Conservation (phyloP, 2,329 filamentous ascomycete species). For the Berkeleyomyces basicola region DNA sequence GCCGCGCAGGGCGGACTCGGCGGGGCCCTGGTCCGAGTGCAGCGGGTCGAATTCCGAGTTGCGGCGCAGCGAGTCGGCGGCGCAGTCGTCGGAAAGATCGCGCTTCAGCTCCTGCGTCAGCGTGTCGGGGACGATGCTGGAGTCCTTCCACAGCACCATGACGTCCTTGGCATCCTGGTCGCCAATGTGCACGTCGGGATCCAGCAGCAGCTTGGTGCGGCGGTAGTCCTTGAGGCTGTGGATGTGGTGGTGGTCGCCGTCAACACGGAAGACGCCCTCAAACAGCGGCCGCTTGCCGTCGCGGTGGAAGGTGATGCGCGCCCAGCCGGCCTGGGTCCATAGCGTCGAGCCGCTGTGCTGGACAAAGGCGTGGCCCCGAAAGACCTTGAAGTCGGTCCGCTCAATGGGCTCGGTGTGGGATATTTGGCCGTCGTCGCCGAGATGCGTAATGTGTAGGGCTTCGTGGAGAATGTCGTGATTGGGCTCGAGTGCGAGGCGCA, state of each 20-base stretch:
- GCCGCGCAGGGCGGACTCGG: slow-evolving; percentile 24
- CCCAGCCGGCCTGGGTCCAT: slow-evolving; percentile 78
- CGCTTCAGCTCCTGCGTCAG: slow-evolving; percentile 43
- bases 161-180: slow-evolving; percentile 42
- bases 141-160: slow-evolving; percentile 87
- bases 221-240: slow-evolving; percentile 60
- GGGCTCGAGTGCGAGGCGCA: slow-evolving; percentile 70
- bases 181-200: slow-evolving; percentile 44
- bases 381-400: slow-evolving; percentile 63
- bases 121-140: slow-evolving; percentile 48
- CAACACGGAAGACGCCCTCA: slow-evolving; percentile 71
- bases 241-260: slow-evolving; percentile 74
- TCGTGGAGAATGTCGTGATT: slow-evolving; percentile 79
- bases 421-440: slow-evolving; percentile 56
- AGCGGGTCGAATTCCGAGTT: slow-evolving; percentile 62
- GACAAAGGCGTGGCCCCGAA: slow-evolving; percentile 62
- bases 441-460: slow-evolving; percentile 55
- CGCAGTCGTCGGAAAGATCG: slow-evolving; percentile 37
- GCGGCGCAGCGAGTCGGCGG: slow-evolving; percentile 60
- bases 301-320: slow-evolving; percentile 57
- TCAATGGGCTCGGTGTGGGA: slow-evolving; percentile 50
- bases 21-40: slow-evolving; percentile 19
- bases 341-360: slow-evolving; percentile 39
- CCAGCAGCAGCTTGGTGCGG: slow-evolving; percentile 51
- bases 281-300: slow-evolving; percentile 73